Conservation (phyloP, 176 grass and related monocot species). For the Rhynchospora breviuscula region DNA sequence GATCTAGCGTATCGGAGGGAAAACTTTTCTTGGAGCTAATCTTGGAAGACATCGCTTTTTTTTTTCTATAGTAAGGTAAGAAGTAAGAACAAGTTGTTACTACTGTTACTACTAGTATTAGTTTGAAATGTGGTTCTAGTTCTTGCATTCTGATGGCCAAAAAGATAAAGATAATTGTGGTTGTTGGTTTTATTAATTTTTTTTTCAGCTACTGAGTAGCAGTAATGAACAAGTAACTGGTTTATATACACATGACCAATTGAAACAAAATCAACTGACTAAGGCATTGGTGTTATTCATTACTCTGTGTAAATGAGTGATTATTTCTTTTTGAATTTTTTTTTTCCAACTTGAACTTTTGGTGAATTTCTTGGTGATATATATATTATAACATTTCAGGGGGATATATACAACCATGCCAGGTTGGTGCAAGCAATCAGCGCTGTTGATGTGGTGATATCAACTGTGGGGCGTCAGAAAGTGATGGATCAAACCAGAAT, state of each 20-base stretch:
- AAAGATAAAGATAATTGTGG: not conserved
- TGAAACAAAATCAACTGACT: too few relatives aligned
- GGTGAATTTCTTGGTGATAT: not conserved
- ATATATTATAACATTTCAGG: not conserved
- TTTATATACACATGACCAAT: too few relatives aligned
- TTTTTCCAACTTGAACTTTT: not conserved
- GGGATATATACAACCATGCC: constrained; percentile 24
- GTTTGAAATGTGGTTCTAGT: too few relatives aligned
- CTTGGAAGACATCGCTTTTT: too few relatives aligned
- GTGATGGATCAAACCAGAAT: constrained; percentile 16
- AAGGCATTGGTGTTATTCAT: not conserved
- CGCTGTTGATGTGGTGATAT: constrained; percentile 29
- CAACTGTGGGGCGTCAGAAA: not conserved
- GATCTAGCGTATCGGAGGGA: too few relatives aligned
- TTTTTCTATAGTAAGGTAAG: too few relatives aligned
- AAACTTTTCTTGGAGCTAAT: too few relatives aligned
- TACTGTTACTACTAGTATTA: too few relatives aligned
- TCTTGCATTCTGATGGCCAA: too few relatives aligned
- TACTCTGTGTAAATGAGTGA: not conserved
- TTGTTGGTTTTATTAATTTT: not conserved
- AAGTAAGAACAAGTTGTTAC: too few relatives aligned
- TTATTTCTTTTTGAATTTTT: not conserved
- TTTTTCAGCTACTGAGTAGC: too few relatives aligned
- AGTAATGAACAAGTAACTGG: too few relatives aligned
- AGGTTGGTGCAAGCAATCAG: constrained; percentile 23